Base-by-base conservation (phyloP, 2,329 filamentous ascomycete species). In the Fusarium penzigii region DNA sequence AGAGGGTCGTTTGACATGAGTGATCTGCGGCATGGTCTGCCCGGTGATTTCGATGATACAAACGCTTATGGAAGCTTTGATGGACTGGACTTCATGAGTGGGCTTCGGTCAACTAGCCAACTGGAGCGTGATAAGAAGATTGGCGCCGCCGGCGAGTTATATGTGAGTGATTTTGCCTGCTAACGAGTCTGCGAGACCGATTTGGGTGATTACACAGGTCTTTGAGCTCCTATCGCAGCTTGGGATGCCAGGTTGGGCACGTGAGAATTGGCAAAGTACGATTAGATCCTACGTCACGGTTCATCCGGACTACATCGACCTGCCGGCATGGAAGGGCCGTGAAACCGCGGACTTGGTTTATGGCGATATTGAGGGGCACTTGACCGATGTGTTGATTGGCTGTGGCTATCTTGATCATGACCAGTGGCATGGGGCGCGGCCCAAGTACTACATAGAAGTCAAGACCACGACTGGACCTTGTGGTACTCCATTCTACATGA, bases 381-480 rank as follows among this genome's bases (percentile, higher is more conserved):
- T 65, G 9, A 63, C 61, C 2, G 2, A 32, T 11, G 44, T 20
- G 0, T 42, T 64, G 11, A 52, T 59, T 14, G 54, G 42, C 5
- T 44, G 48, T 16, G 52, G 52, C 2, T 46, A 58, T 7, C 51
- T 64, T 2, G 13, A 49, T 42, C 32, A 20, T 29, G 50, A 51
- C 5, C 53, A 50, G n/a, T 63, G 62, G 59, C n/a, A 53, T 40
- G 32, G 14, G 5, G 52, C 44, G 14, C 46, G 39, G 6, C 75
- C 70, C 2, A 64, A 66, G 16, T 81, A 78, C 56, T 77, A 69
- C 32, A 70, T 82, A 5, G 78, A 82, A 52, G 78, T 81, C 20
- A 81, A 81, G 59, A 72, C 76, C 2, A 80, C 78, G 0, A 75
- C 71, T 1, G 62, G 63, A 2, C 44, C 55, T 0, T 73, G 68